Conservation (phyloP, 306 rosid genomes). For the Senna siamea region DNA sequence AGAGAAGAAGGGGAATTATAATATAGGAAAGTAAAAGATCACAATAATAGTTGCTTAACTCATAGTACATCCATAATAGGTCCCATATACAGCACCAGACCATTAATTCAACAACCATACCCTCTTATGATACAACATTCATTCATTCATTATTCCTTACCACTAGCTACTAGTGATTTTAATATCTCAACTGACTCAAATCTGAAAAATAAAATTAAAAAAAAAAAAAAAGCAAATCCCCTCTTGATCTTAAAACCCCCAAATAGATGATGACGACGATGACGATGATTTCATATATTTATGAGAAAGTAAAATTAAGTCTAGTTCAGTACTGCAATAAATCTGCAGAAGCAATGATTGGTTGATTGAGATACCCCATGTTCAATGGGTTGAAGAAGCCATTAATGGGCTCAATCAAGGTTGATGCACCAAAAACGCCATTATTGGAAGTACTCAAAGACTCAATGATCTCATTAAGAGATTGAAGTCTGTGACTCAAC, state of each 20-base stretch:
- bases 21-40: background rate
- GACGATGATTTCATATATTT: background rate
- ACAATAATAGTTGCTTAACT: constrained; percentile 21
- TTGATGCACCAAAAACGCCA: constrained; percentile 39
- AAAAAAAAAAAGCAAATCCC: constrained; percentile 23
- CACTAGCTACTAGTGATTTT: constrained; percentile 35
- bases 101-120: constrained; percentile 29
- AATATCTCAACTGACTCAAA: constrained; percentile 40
- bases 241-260: background rate
- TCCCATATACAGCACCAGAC: constrained; percentile 45
- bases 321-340: constrained; percentile 56
- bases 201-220: background rate
- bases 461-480: constrained; percentile 63
- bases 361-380: constrained; percentile 62
- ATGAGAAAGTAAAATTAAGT: too few relatives aligned
- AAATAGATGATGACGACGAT: background rate
- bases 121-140: constrained; percentile 26
- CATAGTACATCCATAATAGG: constrained; percentile 28
- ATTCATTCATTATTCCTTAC: constrained; percentile 50
- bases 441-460: constrained; percentile 46
- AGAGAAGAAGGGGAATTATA: too few relatives aligned
- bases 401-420: constrained; percentile 14
- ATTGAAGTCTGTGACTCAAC: constrained; percentile 63
- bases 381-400: constrained; percentile 54
- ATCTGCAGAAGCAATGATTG: constrained; percentile 65